Percentiles rank a stretch among this genome's conserved stretches.
phyloP scores from a whole-genome alignment of 805 yeast genomes.

The Kazachstania taianensis region DNA sequence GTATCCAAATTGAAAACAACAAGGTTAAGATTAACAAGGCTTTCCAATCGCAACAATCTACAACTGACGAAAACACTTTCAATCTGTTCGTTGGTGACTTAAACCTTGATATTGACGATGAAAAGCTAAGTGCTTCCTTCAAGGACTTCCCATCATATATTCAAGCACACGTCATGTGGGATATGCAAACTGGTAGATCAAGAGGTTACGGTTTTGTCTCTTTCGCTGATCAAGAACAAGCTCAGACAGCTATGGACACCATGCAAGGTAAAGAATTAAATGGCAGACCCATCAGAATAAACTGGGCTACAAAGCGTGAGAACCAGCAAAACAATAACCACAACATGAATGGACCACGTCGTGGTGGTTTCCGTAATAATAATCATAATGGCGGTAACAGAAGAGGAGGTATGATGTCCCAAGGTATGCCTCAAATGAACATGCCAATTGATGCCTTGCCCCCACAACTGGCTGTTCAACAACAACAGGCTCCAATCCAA shows the following conservation, averaged over 20 bases:
- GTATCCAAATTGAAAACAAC: constrained; percentile 42
- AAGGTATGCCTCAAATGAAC: constrained; percentile 10
- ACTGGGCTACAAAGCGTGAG: constrained; percentile 78
- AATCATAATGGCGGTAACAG: constrained; percentile 16
- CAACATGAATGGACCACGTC: constrained; percentile 13
- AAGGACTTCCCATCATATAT: constrained; percentile 45
- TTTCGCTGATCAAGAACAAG: constrained; percentile 55
- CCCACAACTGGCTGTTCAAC: constrained; percentile 12
- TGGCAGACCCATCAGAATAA: constrained; percentile 71
- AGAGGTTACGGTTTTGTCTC: constrained; percentile 89
- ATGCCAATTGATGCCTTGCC: constrained; percentile 16
- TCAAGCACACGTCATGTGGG: constrained; percentile 96
- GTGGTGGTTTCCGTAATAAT: constrained; percentile 18
- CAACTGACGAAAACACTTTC: constrained; percentile 45
- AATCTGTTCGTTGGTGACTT: constrained; percentile 83
- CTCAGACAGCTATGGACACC: constrained; percentile 57
- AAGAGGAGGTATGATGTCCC: constrained; percentile 11
- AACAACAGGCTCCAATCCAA: constrained; percentile 9
- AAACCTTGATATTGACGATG: constrained; percentile 75
- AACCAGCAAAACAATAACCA: constrained; percentile 22
- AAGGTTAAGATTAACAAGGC: constrained; percentile 73
- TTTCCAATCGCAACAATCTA: constrained; percentile 64
- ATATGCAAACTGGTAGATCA: constrained; percentile 86
- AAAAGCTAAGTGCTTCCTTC: constrained; percentile 49
- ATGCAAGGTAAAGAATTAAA: constrained; percentile 68